Evolutionary conservation across 192 early-diverging fungal species (phyloP).

Genomic region (Allomyces arbusculus): DNA sequence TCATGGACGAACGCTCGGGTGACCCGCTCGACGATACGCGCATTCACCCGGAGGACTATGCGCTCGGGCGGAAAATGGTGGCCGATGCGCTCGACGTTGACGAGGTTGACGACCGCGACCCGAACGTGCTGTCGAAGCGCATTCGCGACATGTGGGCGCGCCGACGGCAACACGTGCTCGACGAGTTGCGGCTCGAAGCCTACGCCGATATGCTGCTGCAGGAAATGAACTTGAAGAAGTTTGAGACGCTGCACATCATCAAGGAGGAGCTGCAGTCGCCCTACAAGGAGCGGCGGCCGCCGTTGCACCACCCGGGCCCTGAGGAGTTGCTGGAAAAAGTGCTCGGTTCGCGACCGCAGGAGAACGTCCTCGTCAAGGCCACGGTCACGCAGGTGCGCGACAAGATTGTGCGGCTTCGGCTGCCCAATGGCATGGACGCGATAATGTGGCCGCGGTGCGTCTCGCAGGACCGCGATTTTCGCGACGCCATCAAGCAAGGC

Average conservation of each 20-base stretch:
- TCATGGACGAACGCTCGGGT: slow-evolving; percentile 21
- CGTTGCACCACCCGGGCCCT: slow-evolving; percentile 28
- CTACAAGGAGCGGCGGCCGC: slow-evolving; percentile 47
- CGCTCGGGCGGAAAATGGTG: slow-evolving; percentile 88
- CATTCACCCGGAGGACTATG: slow-evolving; percentile 90
- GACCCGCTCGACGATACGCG: slow-evolving; percentile 86
- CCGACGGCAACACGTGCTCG: slow-evolving; percentile 48
- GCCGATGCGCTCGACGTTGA: slow-evolving; percentile 78
- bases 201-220: slow-evolving; percentile 69
- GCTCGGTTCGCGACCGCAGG: slow-evolving; percentile 71
- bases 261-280: slow-evolving; percentile 72
- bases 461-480: slow-evolving; percentile 28
- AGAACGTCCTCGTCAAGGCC: slow-evolving; percentile 45
- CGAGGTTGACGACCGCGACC: slow-evolving; percentile 13
- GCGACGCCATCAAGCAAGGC: slow-evolving; percentile 41
- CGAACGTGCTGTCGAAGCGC: slow-evolving; percentile 24
- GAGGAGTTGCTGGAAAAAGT: slow-evolving; percentile 31
- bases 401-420: slow-evolving; percentile 47
- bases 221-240: slow-evolving; percentile 54
- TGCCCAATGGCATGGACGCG: slow-evolving; percentile 69
- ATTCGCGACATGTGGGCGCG: slow-evolving; percentile 58
- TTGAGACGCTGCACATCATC: slow-evolving; percentile 61
- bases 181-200: slow-evolving; percentile 70
- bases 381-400: slow-evolving; percentile 48
- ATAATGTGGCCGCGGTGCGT: slow-evolving; percentile 46